These are phyloP conservation scores for Lichtheimia ramosa DNA, from an alignment of 371 early-diverging fungal genomes.

Conservation along the genomic window DNA sequence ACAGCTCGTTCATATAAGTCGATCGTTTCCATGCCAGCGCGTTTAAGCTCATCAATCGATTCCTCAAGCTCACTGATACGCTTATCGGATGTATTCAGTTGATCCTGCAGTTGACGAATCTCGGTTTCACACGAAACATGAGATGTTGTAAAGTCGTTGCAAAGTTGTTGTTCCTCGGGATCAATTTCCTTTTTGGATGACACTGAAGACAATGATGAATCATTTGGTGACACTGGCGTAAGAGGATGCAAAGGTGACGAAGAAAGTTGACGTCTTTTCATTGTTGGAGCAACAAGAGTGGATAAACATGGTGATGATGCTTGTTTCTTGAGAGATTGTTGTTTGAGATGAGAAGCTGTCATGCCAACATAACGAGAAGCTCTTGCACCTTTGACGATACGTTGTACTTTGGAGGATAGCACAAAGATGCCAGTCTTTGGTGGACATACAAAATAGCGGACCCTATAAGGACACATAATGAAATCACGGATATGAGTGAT, in stretches of 20 bases:
- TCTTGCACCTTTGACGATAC: neutral
- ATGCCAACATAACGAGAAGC: neutral
- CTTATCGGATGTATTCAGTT: conserved; percentile 1
- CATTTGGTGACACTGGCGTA: conserved; percentile 50
- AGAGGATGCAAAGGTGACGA: neutral
- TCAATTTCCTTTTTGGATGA: conserved; percentile 8
- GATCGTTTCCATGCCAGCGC: conserved; percentile 38
- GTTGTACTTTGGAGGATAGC: conserved; percentile 13
- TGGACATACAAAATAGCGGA: conserved; percentile 22
- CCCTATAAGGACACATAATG: conserved; percentile 6
- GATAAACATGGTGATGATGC: neutral
- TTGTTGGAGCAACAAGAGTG: neutral
- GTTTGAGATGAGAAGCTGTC: neutral
- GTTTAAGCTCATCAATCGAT: conserved; percentile 23
- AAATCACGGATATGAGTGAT: neutral
- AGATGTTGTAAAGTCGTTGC: conserved; percentile 36
- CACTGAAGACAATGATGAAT: neutral
- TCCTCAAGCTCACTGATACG: conserved; percentile 16
- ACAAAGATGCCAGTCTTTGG: conserved; percentile 26
- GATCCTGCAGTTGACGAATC: conserved; percentile 13
- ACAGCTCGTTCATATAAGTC: conserved; percentile 30
- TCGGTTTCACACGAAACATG: conserved; percentile 8
- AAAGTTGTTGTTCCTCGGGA: conserved; percentile 11
- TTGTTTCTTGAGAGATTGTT: conserved; percentile 4
- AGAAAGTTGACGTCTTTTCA: neutral